Base-by-base conservation (phyloP, 352 stramenopile genomes). In the Plasmopara halstedii region DNA sequence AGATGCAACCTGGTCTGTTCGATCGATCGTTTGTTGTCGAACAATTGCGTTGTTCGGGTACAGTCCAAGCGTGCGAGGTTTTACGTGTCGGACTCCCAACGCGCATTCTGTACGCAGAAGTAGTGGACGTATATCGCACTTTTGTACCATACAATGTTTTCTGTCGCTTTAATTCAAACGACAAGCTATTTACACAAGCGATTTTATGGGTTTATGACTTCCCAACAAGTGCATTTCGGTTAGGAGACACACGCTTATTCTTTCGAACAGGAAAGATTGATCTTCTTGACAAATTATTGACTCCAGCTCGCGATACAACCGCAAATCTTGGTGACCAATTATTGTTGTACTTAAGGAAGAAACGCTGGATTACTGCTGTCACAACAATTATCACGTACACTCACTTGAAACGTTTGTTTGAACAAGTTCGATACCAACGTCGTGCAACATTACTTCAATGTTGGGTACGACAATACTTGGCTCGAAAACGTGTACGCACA, bases 181-280 rank as follows among this genome's bases (percentile, higher is more conserved):
- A 93, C 46, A 85, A 87, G 54, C 57, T 92, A 18, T 92, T 95
- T 46, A 93, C 82, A 2, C 72, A 91, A 46, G 79, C 79, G 7
- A 87, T 95, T 52, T 51, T 92, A 21, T 82, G 66, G 42, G 77
- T 71, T 29, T 86, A 89, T 49, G 58, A 78, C 32, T 88, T 95
- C 42, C 79, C 81, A 1, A 76, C 76, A 1, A 68, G 64, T 1
- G 79, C 80, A 1, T 95, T 92, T 45, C 73, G 77, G 1, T 62
- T 95, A 20, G 83, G 83, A 53, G 74, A 88, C 34, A 85, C 75
- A 3, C 78, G 78, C 3, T 44, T 90, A 6, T 94, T 95, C 36
- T 95, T 95, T 60, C 73, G 75, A 6, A 87, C 83, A 14, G 83
- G 83, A 38, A 93, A 93, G 50, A 89, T 93, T 41, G 77, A 88